Conservation (phyloP, 345 rosid genomes). For the Tarenaya hassleriana region DNA sequence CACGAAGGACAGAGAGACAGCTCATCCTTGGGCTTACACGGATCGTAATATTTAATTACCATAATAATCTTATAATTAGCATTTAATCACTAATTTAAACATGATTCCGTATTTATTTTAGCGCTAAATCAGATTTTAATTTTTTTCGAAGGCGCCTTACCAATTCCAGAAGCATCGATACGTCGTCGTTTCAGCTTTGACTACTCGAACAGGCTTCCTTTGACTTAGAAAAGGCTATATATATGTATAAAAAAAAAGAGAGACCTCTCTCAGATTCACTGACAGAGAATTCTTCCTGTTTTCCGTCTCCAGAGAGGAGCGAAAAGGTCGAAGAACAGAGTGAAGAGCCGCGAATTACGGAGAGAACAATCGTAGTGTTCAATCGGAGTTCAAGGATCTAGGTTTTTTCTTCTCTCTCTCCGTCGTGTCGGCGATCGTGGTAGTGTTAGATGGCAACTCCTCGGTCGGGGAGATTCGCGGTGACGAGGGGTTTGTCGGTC, state of each 20-base stretch:
- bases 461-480: slow-evolving; percentile 34
- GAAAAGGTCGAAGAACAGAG: slow-evolving; percentile 13
- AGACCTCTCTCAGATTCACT: slow-evolving; percentile 22
- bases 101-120: too few species aligned
- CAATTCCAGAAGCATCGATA: neutral
- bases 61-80: slow-evolving; percentile 1
- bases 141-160: neutral
- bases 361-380: slow-evolving; percentile 1
- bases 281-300: slow-evolving; percentile 21
- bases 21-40: too few species aligned
- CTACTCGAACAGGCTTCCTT: slow-evolving; percentile 11
- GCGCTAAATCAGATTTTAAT: too few species aligned
- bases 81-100: slow-evolving; percentile 21
- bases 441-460: slow-evolving; percentile 57
- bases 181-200: slow-evolving; percentile 18
- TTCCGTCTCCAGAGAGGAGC: slow-evolving; percentile 9
- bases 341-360: slow-evolving; percentile 1
- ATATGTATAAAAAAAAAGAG: neutral
- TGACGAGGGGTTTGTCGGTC: slow-evolving; percentile 33
- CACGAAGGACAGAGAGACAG: too few species aligned
- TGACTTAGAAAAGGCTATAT: slow-evolving; percentile 10
- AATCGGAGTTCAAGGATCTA: slow-evolving; percentile 16
- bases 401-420: slow-evolving; percentile 9
- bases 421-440: slow-evolving; percentile 5
- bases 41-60: slow-evolving; percentile 2